phyloP scores from a whole-genome alignment of 192 early-diverging fungal species.

The Coemansia sp. region DNA sequence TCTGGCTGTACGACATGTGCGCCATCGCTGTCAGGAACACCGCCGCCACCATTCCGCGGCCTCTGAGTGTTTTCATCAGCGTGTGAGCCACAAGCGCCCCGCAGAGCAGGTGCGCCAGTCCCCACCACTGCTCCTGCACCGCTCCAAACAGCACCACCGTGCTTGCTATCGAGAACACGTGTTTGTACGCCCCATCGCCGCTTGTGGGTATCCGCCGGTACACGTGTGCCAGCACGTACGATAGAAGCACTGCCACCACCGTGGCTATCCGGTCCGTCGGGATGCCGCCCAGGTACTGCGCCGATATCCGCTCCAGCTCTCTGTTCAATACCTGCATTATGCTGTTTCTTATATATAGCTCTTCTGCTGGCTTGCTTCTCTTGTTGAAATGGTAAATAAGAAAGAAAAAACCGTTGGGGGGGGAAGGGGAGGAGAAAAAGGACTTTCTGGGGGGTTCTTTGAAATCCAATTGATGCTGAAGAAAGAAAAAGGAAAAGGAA shows the following conservation, averaged over 20 bases:
- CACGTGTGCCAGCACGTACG: constrained; percentile 59
- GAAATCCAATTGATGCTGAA: no score
- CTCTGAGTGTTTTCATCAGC: constrained; percentile 54
- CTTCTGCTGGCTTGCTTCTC: background rate
- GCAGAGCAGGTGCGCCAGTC: constrained; percentile 58
- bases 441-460: no score
- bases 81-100: constrained; percentile 57
- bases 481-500: no score
- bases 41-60: constrained; percentile 55
- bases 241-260: constrained; percentile 56
- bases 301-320: constrained; percentile 28
- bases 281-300: constrained; percentile 50
- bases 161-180: constrained; percentile 60
- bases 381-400: background rate
- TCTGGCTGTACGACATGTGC: constrained; percentile 64
- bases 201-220: constrained; percentile 60
- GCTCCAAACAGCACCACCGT: constrained; percentile 58
- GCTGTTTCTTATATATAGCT: background rate
- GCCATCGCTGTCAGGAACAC: constrained; percentile 66
- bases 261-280: constrained; percentile 63
- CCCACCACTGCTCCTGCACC: constrained; percentile 61
- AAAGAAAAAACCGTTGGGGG: no score
- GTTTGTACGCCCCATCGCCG: constrained; percentile 44
- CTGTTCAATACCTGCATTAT: constrained; percentile 34
- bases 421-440: no score